Evolutionary conservation across 192 early-diverging fungal species (phyloP).

Genomic region (Backusella sp.): DNA sequence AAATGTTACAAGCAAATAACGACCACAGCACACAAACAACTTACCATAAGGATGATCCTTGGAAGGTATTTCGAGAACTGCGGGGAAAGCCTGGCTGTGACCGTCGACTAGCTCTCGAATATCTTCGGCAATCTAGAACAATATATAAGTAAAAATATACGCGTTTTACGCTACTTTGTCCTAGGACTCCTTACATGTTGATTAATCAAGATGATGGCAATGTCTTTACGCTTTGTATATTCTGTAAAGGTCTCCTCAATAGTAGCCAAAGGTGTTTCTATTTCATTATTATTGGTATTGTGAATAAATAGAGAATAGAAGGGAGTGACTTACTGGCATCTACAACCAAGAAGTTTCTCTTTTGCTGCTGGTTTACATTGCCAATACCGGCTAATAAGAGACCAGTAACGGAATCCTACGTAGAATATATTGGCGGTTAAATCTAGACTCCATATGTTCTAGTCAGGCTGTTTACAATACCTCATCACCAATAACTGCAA

Average conservation of each 20-base stretch:
- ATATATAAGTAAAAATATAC: background rate
- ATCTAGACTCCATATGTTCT: background rate
- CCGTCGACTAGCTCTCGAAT: constrained; percentile 90
- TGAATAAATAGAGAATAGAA: background rate
- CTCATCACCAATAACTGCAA: constrained; percentile 70
- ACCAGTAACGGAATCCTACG: constrained; percentile 87
- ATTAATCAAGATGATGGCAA: constrained; percentile 97
- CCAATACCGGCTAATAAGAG: constrained; percentile 97
- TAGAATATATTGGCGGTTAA: background rate
- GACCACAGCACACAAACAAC: background rate
- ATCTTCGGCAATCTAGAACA: constrained; percentile 81
- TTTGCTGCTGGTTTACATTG: constrained; percentile 89
- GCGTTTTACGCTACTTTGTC: background rate
- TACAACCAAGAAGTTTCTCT: constrained; percentile 95
- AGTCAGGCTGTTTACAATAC: constrained; percentile 20
- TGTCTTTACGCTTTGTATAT: constrained; percentile 91
- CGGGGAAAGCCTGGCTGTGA: constrained; percentile 91
- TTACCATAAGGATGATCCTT: constrained; percentile 98
- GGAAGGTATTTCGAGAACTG: constrained; percentile 97
- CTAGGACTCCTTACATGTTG: constrained; percentile 69
- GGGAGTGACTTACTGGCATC: constrained; percentile 74
- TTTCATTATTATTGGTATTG: background rate
- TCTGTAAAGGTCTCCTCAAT: constrained; percentile 83
- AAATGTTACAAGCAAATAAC: background rate
- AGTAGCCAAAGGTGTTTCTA: constrained; percentile 69